Evolutionary conservation across 2,329 filamentous ascomycete genomes (phyloP), one percentile per base, ranked within the genome.

Genomic region (Chrysoporthe deuterocubensis): DNA sequence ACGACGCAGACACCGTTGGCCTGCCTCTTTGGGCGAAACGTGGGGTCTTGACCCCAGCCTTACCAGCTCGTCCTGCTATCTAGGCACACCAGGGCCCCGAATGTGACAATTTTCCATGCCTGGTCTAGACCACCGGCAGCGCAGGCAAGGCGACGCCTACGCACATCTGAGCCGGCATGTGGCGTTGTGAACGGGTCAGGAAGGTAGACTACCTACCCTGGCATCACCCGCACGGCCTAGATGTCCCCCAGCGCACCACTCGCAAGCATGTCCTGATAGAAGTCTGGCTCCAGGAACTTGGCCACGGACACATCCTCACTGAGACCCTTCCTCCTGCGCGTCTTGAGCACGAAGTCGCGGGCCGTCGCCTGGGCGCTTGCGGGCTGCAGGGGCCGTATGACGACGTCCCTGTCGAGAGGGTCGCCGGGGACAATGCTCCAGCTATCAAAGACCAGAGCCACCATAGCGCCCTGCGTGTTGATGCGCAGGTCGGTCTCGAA

Each of bases 401-500:
- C 89, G 70, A 96, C 90, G 70, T 94, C 92, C 75, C 90, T 91
- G 79, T 99, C 96, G 44, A 99, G 85, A 52, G 96, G 96, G 78
- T 99, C 96, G 66, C 96, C 96, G 1, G 96, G 96, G 1, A 99
- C 95, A 70, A 98, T 93, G 75, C 87, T 94, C 96, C 96, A 99
- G 72, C 92, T 90, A 77, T 99, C 96, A 79, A 99, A 99, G 14
- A 97, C 93, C 46, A 99, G 85, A 74, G 90, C 94, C 64, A 98
- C 89, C 75, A 93, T 94, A 66, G 94, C 94, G 64, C 96, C 95
- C 82, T 97, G 93, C 0, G 95, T 97, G 80, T 97, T 94, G 76
- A 98, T 98, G 71, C 96, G 87, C 67, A 99, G 85, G 81, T 99
- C 96, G 16, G 96, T 98, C 83, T 99, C 96, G 79, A 99, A 98